phyloP scores from a whole-genome alignment of 169 alveolate genomes.

The Plasmodium knowlesi region DNA sequence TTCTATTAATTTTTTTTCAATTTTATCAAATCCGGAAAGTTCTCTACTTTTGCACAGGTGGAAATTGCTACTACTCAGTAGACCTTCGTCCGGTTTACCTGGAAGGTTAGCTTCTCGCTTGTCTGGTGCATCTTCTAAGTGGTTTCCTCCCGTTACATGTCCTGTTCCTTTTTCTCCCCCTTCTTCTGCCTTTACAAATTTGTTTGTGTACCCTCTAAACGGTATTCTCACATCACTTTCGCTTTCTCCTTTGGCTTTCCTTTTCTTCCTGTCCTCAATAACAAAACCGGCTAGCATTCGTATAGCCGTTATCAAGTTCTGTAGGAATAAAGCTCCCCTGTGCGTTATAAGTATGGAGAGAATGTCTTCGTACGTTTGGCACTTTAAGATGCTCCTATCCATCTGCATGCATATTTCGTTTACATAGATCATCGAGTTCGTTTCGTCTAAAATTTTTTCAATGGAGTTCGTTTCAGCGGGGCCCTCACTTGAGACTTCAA shows the following conservation, averaged over 20 bases:
- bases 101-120: not conserved
- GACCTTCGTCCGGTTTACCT: not conserved
- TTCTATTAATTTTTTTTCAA: conserved; percentile 55
- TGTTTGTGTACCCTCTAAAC: conserved; percentile 50
- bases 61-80: not conserved
- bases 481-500: not conserved
- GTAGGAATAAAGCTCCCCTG: conserved; percentile 85
- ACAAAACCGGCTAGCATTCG: conserved; percentile 80
- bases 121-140: not conserved
- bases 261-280: conserved; percentile 57
- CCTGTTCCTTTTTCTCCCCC: not conserved
- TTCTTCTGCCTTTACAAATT: not conserved
- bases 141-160: not conserved
- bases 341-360: conserved; percentile 82
- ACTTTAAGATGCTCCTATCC: conserved; percentile 78
- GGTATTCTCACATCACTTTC: conserved; percentile 74
- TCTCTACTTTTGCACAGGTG: not conserved
- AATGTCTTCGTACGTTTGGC: conserved; percentile 81
- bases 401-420: conserved; percentile 83
- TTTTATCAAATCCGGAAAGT: conserved; percentile 42
- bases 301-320: conserved; percentile 84
- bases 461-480: conserved; percentile 21
- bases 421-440: conserved; percentile 76
- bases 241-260: conserved; percentile 71
- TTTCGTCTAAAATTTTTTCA: conserved; percentile 65